Base-by-base conservation (phyloP, 148 eudicot genomes). In the Drosera capensis region DNA sequence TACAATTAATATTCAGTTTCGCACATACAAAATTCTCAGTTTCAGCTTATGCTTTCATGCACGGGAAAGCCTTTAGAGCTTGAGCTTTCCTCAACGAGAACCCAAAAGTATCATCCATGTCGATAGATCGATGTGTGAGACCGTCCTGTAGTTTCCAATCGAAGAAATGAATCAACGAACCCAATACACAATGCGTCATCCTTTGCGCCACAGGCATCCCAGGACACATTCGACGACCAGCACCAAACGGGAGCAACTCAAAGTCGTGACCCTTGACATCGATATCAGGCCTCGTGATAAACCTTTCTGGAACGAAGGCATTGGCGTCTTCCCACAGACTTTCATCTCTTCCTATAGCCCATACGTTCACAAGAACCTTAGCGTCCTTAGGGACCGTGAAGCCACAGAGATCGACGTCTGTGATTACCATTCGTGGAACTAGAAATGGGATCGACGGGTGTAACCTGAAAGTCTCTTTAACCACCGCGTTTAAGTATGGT, bases 211-310 rank as follows among this genome's bases (percentile, higher is more conserved):
- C 11, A 0, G 46, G n/a, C 2, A 43, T 5, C 5, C 46, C 46
- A 2, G 14, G 24, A 13, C 46, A 43, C 20, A 43, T 22, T n/a
- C 46, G 20, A 20, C 46, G 46, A 7, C 46, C 46, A 22, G 24
- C 23, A 2, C 46, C 46, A 2, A 43, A 43, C 4, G 46, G 46
- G 3, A 43, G 4, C n/a, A 43, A 25, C 21, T 43, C 23, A 11
- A 43, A 43, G n/a, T 43, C 24, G 5, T 43, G 20, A 11, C 46
- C 46, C 46, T 43, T 43, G n/a, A 7, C 22, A 43, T 43, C 46
- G 23, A 43, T 12, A 1, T 20, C n/a, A 1, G 28, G 11, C 20
- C 5, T 1, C 25, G 22, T 9, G 26, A n/a, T n/a, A n/a, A 43
- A 43, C 21, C 46, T 43, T 14, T 43, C 46, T 0, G 46, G 46